Conservation (phyloP, 306 rosid species). For the Oemleria cerasiformis region DNA sequence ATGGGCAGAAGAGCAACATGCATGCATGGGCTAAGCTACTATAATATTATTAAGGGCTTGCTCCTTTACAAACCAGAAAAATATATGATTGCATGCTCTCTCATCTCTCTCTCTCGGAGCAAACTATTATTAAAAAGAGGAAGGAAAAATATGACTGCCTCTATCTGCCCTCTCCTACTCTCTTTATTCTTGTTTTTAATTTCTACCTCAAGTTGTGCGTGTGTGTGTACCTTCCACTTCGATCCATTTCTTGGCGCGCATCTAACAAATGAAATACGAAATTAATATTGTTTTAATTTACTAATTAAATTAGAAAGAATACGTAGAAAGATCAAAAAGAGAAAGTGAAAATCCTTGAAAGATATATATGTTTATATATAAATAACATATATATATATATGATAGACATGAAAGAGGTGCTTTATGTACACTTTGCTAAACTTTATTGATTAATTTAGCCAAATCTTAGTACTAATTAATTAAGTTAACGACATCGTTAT, state of each 20-base stretch:
- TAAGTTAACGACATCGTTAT: not conserved
- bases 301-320: too few species aligned
- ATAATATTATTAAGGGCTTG: conserved; percentile 19
- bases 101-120: conserved; percentile 4
- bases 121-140: not conserved
- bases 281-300: too few species aligned
- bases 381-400: too few species aligned
- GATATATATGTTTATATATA: too few species aligned
- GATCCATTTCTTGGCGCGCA: too few species aligned
- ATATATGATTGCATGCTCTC: conserved; percentile 8
- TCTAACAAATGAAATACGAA: too few species aligned
- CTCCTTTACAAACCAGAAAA: conserved; percentile 20
- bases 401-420: not conserved
- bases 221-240: too few species aligned
- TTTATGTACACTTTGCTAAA: not conserved
- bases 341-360: too few species aligned
- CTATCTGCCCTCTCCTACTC: conserved; percentile 3
- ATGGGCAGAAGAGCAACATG: conserved; percentile 2
- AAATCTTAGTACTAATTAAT: not conserved
- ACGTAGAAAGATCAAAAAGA: too few species aligned
- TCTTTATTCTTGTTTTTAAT: not conserved
- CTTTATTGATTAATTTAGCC: conserved; percentile 1
- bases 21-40: conserved; percentile 31
- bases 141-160: not conserved
- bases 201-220: too few species aligned